These are phyloP conservation scores for Quercus mongolica DNA, from an alignment of 306 rosid genomes.

Conservation along the genomic window DNA sequence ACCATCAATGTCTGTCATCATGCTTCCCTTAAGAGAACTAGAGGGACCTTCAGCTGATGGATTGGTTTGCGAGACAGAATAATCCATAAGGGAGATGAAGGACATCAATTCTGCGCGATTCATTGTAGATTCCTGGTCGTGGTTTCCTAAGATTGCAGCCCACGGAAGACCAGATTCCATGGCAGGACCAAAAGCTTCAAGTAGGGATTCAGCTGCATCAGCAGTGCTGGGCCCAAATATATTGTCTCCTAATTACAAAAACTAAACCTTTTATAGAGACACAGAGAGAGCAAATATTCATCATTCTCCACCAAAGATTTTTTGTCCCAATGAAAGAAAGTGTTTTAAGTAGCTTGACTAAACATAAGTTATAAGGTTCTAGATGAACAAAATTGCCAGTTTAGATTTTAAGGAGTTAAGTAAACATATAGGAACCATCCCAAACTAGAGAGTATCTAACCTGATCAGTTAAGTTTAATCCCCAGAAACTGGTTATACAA, in stretches of 20 bases:
- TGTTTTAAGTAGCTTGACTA: background rate
- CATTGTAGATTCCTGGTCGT: conserved; percentile 92
- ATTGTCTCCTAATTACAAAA: conserved; percentile 63
- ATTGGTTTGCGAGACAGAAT: conserved; percentile 70
- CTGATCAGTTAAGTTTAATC: background rate
- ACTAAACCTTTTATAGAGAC: conserved; percentile 27
- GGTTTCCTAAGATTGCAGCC: conserved; percentile 96
- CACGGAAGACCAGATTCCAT: conserved; percentile 81
- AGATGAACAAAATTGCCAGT: background rate
- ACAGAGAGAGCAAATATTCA: background rate
- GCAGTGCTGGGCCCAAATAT: conserved; percentile 74
- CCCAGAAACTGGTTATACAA: background rate
- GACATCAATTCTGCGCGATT: conserved; percentile 76
- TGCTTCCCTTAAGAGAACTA: conserved; percentile 23
- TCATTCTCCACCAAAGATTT: background rate
- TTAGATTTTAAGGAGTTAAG: background rate
- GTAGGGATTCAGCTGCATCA: conserved; percentile 87
- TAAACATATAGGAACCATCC: background rate
- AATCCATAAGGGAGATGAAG: conserved; percentile 82
- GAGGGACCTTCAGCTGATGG: conserved; percentile 37
- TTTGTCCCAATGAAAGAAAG: background rate
- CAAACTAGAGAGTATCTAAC: background rate
- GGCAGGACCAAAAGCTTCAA: conserved; percentile 79
- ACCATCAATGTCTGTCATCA: conserved; percentile 53
- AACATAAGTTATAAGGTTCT: background rate